Evolutionary conservation across 495 filamentous ascomycete genomes (phyloP), one percentile per base, ranked within the genome.

Genomic region (Xylaria flabelliformis): DNA sequence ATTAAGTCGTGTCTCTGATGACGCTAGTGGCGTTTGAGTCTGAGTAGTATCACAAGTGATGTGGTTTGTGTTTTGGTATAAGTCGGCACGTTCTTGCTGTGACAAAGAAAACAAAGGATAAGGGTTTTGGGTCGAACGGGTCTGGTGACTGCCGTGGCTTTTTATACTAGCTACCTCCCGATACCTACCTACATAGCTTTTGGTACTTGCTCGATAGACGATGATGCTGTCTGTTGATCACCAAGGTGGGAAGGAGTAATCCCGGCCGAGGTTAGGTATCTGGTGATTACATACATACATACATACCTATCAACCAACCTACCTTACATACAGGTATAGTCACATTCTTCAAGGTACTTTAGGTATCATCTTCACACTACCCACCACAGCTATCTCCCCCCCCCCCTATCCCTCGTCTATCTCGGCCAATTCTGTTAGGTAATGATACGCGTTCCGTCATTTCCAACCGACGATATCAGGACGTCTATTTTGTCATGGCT

Each of bases 101-200:
- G 29, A 51, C 51, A 72, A 67, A 72, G 70, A 39, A 53, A 61
- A 72, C 62, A 72, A 67, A 72, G 70, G 12, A 39, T 55, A 41
- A 41, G 61, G 50, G 42, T 21, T 66, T 46, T 24, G 59, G 59
- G 15, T 8, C 4, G 19, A n/a, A 42, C 19, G 42, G 13, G 69
- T 1, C 44, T 50, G 61, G 36, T 41, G 70, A 61, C 59, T 50
- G 39, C 21, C 63, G 36, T 56, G 24, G 62, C 9, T 32, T 72
- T 29, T 59, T 72, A 72, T 72, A 72, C 34, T 26, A 59, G n/a
- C 36, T 29, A 29, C 39, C n/a, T 64, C 3, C 61, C 21, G n/a
- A 61, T 61, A 17, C 12, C 24, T 56, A 29, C 36, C 36, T 39
- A 7, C 36, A 39, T 39, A 39, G n/a, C 24, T 12, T 56, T 39